Evolutionary conservation across 805 yeast genomes (phyloP).

Genomic region (Debaryomyces castellii): DNA sequence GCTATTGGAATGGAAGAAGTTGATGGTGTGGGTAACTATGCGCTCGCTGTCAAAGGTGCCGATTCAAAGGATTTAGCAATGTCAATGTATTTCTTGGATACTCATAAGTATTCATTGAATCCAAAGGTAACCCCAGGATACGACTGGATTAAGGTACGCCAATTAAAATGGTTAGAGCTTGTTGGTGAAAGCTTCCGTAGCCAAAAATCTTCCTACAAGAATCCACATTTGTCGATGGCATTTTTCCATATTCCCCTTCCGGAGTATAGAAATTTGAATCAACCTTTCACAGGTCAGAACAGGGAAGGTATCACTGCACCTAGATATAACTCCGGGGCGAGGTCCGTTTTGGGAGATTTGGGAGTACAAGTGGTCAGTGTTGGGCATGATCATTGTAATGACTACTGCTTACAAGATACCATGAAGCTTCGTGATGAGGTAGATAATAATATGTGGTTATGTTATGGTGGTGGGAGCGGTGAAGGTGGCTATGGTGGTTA

Average conservation of each 20-base stretch:
- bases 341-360: slow-evolving; percentile 54
- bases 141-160: slow-evolving; percentile 78
- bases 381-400: slow-evolving; percentile 97
- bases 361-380: slow-evolving; percentile 77
- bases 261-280: slow-evolving; percentile 60
- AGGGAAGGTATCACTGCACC: slow-evolving; percentile 85
- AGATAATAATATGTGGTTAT: slow-evolving; percentile 64
- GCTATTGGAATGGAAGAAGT: slow-evolving; percentile 62
- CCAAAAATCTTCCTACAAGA: slow-evolving; percentile 30
- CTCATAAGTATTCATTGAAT: slow-evolving; percentile 70
- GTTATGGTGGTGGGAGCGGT: slow-evolving; percentile 93
- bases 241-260: slow-evolving; percentile 94
- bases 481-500: slow-evolving; percentile 97
- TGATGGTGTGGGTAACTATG: slow-evolving; percentile 84
- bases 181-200: slow-evolving; percentile 24
- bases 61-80: slow-evolving; percentile 41
- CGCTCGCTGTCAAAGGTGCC: slow-evolving; percentile 49
- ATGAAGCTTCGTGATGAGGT: slow-evolving; percentile 8
- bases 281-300: slow-evolving; percentile 55
- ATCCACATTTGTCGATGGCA: slow-evolving; percentile 69
- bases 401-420: slow-evolving; percentile 70
- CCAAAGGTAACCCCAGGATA: slow-evolving; percentile 76
- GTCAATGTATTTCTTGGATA: slow-evolving; percentile 75
- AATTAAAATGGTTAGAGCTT: slow-evolving; percentile 55
- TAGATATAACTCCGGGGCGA: slow-evolving; percentile 62